Conservation (phyloP, 805 yeast species). For the Candida endomychidarum region DNA sequence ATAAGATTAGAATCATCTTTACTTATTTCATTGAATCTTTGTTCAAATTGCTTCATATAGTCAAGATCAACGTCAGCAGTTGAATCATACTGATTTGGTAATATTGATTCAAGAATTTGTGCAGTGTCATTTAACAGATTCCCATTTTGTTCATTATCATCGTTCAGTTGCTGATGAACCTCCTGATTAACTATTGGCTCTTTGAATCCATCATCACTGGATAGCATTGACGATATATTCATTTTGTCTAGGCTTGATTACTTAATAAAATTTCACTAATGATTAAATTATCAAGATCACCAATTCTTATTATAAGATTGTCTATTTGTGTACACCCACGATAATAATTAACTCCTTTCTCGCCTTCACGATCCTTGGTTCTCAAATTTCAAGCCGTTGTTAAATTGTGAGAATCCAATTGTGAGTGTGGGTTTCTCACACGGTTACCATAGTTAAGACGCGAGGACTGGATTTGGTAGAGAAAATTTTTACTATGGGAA, state of each 20-base stretch:
- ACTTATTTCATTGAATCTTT: conserved; percentile 14
- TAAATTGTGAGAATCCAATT: too few species aligned
- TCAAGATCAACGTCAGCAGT: background rate
- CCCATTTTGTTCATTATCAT: background rate
- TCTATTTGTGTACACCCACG: background rate
- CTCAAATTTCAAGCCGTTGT: conserved; percentile 6
- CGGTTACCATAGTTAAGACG: conserved; percentile 7
- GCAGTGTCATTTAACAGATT: background rate
- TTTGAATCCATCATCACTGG: conserved; percentile 20
- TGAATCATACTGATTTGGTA: background rate
- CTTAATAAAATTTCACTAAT: too few species aligned
- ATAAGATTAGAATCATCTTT: conserved; percentile 14
- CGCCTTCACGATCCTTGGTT: conserved; percentile 8
- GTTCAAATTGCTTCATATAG: conserved; percentile 14
- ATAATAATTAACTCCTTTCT: background rate
- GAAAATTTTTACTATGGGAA: conserved; percentile 1
- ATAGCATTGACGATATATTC: conserved; percentile 39
- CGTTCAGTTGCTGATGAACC: background rate
- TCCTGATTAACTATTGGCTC: background rate
- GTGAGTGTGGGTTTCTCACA: conserved; percentile 9
- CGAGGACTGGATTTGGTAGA: background rate
- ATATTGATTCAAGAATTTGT: background rate
- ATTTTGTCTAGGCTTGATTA: conserved; percentile 19
- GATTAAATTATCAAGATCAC: too few species aligned
- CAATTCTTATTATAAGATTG: too few species aligned